A percentile compares a stretch with the other conserved stretches of the same genome.
phyloP scores from a whole-genome alignment of 257 asterid genomes.

The Solanum verrucosum region DNA sequence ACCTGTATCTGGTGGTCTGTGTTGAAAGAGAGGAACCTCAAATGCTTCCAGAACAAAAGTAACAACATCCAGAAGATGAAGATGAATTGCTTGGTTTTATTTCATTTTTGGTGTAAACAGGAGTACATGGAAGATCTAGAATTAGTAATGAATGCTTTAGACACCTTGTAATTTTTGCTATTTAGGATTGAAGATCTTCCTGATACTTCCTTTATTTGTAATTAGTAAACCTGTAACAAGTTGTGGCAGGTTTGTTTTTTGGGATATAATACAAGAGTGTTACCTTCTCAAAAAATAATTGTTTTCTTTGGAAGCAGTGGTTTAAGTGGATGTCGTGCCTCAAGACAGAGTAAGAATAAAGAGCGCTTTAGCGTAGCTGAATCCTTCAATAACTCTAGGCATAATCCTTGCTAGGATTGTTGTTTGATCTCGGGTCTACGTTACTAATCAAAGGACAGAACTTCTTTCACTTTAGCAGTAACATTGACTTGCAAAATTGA shows the following conservation, averaged over 20 bases:
- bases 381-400: neutral
- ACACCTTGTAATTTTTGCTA: neutral
- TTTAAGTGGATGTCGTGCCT: neutral
- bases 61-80: neutral
- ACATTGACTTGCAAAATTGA: neutral
- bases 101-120: neutral
- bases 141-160: neutral
- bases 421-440: neutral
- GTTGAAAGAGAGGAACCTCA: no score
- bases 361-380: neutral
- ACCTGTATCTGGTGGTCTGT: no score
- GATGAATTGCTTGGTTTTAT: neutral
- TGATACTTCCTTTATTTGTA: neutral
- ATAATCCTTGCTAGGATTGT: neutral
- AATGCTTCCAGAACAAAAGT: no score
- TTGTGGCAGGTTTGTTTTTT: neutral
- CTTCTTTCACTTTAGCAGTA: neutral
- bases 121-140: neutral
- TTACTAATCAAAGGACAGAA: neutral
- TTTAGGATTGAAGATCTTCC: neutral
- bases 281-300: neutral
- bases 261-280: neutral
- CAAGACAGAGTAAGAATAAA: neutral
- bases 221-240: neutral
- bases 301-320: neutral